Percentiles rank a stretch among this genome's conserved stretches.
Conservation (phyloP, 805 yeast species). For the Zygoascus flipseniorum region DNA sequence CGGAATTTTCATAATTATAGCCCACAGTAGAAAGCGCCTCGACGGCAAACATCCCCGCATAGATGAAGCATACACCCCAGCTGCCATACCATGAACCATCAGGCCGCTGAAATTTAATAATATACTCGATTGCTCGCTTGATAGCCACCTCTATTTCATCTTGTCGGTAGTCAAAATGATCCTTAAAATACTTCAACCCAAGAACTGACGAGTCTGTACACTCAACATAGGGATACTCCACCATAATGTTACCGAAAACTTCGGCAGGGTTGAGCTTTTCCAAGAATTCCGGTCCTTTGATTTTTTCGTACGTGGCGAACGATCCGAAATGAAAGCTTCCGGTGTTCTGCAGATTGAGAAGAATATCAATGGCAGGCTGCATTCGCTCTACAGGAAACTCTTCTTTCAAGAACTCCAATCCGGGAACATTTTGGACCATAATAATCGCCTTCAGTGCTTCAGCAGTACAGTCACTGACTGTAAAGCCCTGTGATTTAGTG, state of each 20-base stretch:
- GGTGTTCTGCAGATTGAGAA: constrained; percentile 67
- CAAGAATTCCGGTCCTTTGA: constrained; percentile 67
- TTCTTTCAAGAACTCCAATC: constrained; percentile 40
- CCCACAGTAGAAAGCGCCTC: constrained; percentile 79
- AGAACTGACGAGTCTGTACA: constrained; percentile 93
- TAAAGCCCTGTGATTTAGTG: constrained; percentile 91
- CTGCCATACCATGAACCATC: constrained; percentile 98
- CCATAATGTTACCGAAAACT: constrained; percentile 97
- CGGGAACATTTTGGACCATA: constrained; percentile 70
- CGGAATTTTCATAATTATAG: constrained; percentile 51
- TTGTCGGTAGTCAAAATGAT: constrained; percentile 54
- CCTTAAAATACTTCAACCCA: constrained; percentile 73
- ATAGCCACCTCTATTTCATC: constrained; percentile 65
- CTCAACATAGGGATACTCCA: constrained; percentile 96
- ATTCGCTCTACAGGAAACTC: constrained; percentile 50
- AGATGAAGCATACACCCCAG: constrained; percentile 96
- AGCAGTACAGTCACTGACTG: constrained; percentile 95
- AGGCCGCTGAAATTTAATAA: constrained; percentile 52
- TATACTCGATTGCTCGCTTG: constrained; percentile 62
- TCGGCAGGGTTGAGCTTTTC: constrained; percentile 92
- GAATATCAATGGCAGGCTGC: constrained; percentile 63
- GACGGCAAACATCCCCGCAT: constrained; percentile 96
- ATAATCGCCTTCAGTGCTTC: constrained; percentile 89
- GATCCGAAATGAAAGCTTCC: constrained; percentile 81
- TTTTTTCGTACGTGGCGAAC: constrained; percentile 83